Evolutionary conservation across 2,329 filamentous ascomycete species (phyloP).

Genomic region (Trichoderma semiorbis): DNA sequence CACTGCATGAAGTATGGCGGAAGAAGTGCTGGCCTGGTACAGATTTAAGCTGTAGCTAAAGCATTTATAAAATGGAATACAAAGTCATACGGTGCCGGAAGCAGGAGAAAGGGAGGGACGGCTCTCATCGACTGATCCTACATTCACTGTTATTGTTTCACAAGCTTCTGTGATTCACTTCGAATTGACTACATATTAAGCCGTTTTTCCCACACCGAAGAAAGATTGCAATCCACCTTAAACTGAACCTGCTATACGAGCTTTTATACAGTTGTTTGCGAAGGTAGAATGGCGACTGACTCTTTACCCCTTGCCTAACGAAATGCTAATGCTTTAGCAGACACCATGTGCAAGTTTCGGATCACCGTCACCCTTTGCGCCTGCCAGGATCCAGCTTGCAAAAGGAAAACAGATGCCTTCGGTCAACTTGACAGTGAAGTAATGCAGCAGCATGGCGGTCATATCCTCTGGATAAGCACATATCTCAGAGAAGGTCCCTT

Average conservation of each 20-base stretch:
- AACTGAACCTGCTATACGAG: background rate
- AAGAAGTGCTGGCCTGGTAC: background rate
- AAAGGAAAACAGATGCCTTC: background rate
- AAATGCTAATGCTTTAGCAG: background rate
- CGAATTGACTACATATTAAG: background rate
- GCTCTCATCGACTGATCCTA: background rate
- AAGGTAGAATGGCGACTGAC: background rate
- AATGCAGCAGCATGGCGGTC: constrained; percentile 7
- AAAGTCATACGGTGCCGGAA: background rate
- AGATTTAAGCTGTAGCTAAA: background rate
- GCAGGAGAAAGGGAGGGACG: background rate
- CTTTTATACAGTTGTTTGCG: no score
- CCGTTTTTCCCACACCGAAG: no score
- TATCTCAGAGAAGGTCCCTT: constrained; percentile 4
- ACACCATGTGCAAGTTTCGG: background rate
- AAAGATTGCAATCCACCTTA: no score
- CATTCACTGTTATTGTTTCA: constrained; percentile 3
- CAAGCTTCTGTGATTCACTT: background rate
- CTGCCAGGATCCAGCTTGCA: background rate
- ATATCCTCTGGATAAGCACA: constrained; percentile 1
- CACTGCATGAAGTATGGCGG: background rate
- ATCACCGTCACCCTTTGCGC: background rate
- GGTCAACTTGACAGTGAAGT: background rate
- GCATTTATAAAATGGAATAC: background rate
- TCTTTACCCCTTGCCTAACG: background rate